A percentile compares a stretch with the other conserved stretches of the same genome.
Evolutionary conservation across 768 basidiomycete species (phyloP).

Genomic region (Asterophora parasitica): DNA sequence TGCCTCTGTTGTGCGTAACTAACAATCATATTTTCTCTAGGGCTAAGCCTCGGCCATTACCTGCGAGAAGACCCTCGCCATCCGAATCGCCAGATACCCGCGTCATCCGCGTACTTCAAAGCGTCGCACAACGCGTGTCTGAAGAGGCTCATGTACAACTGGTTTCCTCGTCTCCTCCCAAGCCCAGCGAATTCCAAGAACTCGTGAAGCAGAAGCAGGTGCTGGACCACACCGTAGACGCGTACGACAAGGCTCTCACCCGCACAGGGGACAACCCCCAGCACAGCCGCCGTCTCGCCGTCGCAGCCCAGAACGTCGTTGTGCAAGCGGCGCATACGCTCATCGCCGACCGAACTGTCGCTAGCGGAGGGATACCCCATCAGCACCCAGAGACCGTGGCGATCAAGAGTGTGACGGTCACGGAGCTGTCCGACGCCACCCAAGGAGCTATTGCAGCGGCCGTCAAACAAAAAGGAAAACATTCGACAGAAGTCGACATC

Average conservation of each 20-base stretch:
- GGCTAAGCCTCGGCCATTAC: constrained; percentile 25
- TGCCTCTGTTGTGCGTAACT: neutral
- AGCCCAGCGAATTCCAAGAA: constrained; percentile 49
- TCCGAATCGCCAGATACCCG: constrained; percentile 53
- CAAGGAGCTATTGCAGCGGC: constrained; percentile 75
- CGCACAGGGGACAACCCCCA: constrained; percentile 44
- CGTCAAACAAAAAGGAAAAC: constrained; percentile 68
- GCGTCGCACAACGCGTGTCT: constrained; percentile 72
- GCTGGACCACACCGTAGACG: constrained; percentile 62
- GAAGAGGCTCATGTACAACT: constrained; percentile 68
- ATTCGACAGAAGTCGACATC: constrained; percentile 77
- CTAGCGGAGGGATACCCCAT: constrained; percentile 31
- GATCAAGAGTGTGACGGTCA: constrained; percentile 46
- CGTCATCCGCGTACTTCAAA: constrained; percentile 73
- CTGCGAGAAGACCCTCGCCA: constrained; percentile 15
- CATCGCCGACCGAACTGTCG: constrained; percentile 42
- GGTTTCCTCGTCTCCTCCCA: constrained; percentile 45
- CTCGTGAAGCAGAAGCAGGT: constrained; percentile 82
- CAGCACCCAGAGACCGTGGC: constrained; percentile 36
- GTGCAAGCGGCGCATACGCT: constrained; percentile 74
- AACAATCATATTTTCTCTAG: constrained; percentile 11
- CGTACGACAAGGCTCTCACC: constrained; percentile 62
- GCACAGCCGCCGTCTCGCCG: constrained; percentile 57
- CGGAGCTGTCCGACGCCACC: constrained; percentile 48
- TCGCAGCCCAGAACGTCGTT: constrained; percentile 78